These are phyloP conservation scores for Lentinula sp. DNA, from an alignment of 768 basidiomycete species.

Conservation along the genomic window DNA sequence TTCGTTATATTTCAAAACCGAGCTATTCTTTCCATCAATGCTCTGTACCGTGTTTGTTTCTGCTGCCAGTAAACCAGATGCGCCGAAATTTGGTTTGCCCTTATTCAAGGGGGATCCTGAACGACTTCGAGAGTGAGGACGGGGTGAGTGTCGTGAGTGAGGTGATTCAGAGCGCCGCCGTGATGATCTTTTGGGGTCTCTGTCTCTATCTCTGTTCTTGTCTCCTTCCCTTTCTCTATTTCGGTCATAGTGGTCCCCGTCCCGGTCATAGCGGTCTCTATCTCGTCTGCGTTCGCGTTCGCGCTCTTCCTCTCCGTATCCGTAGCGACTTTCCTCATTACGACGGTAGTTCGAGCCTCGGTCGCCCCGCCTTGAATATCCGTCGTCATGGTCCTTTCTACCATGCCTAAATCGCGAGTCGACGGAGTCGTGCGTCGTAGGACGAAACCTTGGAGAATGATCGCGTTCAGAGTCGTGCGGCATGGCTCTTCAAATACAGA, in stretches of 20 bases:
- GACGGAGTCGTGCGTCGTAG: neutral
- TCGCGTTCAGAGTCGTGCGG: neutral
- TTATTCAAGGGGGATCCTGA: slow-evolving; percentile 49
- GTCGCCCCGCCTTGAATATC: neutral
- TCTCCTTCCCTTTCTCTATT: slow-evolving; percentile 29
- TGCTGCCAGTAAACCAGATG: slow-evolving; percentile 88
- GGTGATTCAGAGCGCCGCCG: slow-evolving; percentile 60
- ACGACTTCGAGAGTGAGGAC: slow-evolving; percentile 32
- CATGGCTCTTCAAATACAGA: neutral
- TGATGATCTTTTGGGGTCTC: slow-evolving; percentile 20
- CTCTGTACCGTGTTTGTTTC: slow-evolving; percentile 89
- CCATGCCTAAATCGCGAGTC: neutral
- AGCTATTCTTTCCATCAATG: slow-evolving; percentile 60
- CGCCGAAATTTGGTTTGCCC: slow-evolving; percentile 83
- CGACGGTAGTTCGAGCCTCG: slow-evolving; percentile 2
- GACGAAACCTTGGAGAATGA: neutral
- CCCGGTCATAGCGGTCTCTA: slow-evolving; percentile 35
- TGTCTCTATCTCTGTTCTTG: slow-evolving; percentile 25
- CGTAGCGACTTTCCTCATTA: slow-evolving; percentile 13
- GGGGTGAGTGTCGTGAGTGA: slow-evolving; percentile 21
- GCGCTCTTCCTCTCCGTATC: slow-evolving; percentile 30
- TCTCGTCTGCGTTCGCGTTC: slow-evolving; percentile 38
- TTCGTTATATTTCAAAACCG: slow-evolving; percentile 95
- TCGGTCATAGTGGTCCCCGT: slow-evolving; percentile 37
- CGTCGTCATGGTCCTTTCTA: neutral